phyloP scores from a whole-genome alignment of 768 basidiomycete species.

The Suillus clintonianus region DNA sequence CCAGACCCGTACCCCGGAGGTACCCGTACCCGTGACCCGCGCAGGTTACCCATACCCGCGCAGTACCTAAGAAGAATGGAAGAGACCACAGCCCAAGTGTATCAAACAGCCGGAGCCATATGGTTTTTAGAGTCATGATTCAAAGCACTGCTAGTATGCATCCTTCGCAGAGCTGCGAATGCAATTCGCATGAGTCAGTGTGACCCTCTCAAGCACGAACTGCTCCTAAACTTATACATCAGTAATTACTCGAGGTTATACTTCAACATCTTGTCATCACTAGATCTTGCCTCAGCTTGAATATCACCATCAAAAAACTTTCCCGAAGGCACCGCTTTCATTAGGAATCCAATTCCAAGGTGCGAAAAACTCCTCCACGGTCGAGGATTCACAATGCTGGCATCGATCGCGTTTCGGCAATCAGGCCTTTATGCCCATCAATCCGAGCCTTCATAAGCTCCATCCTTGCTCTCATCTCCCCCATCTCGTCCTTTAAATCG shows the following conservation, averaged over 20 bases:
- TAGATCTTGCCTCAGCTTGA: background rate
- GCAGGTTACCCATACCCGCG: too few relatives aligned
- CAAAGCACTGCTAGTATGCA: background rate
- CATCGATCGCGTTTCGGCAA: conserved; percentile 51
- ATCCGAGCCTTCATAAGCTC: conserved; percentile 63
- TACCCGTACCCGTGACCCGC: too few relatives aligned
- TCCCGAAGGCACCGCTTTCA: background rate
- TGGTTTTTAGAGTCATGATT: background rate
- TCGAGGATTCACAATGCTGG: conserved; percentile 17
- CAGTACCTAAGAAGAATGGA: conserved; percentile 13
- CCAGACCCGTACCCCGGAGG: too few relatives aligned
- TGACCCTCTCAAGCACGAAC: background rate
- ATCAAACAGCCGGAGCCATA: conserved; percentile 14
- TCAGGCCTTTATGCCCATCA: conserved; percentile 44
- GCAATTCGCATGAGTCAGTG: background rate
- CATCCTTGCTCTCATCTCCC: conserved; percentile 72
- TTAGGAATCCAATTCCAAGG: background rate
- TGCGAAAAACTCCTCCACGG: background rate
- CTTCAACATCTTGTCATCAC: background rate
- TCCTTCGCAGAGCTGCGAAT: background rate
- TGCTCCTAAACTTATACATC: background rate
- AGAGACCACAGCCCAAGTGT: conserved; percentile 23
- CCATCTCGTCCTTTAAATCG: conserved; percentile 52
- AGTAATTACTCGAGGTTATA: background rate
- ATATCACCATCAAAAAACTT: background rate